Base-by-base conservation (phyloP, 2,329 filamentous ascomycete genomes). In the Pestalotiopsis sp. region DNA sequence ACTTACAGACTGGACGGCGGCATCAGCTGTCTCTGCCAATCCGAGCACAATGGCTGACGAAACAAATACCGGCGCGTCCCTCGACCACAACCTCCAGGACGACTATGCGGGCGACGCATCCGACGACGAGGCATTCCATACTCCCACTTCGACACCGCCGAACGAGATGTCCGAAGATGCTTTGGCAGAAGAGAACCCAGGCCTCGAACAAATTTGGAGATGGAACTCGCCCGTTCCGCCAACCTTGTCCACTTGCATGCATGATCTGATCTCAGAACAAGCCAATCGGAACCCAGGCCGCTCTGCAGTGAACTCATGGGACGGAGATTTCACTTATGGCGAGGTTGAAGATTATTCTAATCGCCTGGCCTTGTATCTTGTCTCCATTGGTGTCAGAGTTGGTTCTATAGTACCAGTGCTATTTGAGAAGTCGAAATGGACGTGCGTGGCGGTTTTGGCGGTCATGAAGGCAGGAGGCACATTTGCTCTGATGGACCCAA, bases 351-450 rank as follows among this genome's bases (percentile, higher is more conserved):
- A 73, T 1, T 75, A 82, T 13, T 84, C 85, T 1, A 81, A 80
- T 36, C 72, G 73, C 1, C 77, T 86, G 7, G 84, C 84, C 3
- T 73, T 73, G 4, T 77, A 82, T 67, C 78, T 87, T 1, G 70
- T 76, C 14, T 73, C 73, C 12, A 71, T 74, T n/a, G 83, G 83
- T 17, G 76, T 82, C 49, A 71, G 68, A 2, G 67, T 77, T 12
- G 84, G 83, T n/a, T 78, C 76, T 52, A 80, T 79, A 11, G 81
- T 87, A n/a, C 83, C 84, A 2, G 76, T 86, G n/a, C 85, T 83
- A 71, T 85, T 86, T 68, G 82, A 85, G 71, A 86, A 86, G 73
- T 85, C 83, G 38, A 77, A 76, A 70, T 85, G 82, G 83, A 81
- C 84, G 4, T 76, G 80, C 7, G 78, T 86, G 25, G 81, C 81